Evolutionary conservation across 148 eudicot species (phyloP), one percentile per base, ranked within the genome.

Genomic region (Diospyros lotus): DNA sequence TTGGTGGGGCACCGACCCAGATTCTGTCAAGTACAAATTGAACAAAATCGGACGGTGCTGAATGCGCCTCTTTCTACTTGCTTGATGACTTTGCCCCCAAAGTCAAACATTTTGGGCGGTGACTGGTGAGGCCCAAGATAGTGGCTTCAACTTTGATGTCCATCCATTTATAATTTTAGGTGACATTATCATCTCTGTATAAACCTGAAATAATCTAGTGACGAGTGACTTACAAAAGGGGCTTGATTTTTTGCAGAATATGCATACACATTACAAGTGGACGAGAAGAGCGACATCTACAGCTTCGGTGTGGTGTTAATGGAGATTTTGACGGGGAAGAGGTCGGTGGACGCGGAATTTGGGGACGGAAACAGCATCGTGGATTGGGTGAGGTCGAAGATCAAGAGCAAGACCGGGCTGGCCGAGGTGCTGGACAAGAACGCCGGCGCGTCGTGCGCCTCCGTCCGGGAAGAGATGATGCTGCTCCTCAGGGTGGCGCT

Each of bases 241-340:
- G 52, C 8, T 48, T 48, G 39, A 46, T 65, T 17, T 67, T 71
- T 73, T 76, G 75, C 86, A 93, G 99, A 95, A 73, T 95, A 95
- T 72, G 98, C 91, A 4, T 93, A 95, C 77, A 95, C 99, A 3
- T 75, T 95, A 62, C 99, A 95, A 88, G 99, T 95, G 0, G 99
- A 95, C 53, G 99, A 93, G 64, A 95, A 95, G 80, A 93, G 99
- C 15, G 99, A 95, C 78, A 95, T 95, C 38, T 95, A 93, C 77
- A 95, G 98, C 71, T 95, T 72, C 38, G 98, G 98, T 43, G 99
- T 95, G 5, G 90, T 95, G 42, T 64, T 95, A 59, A 83, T 95
- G 80, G 99, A 95, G 75, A 81, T 93, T 15, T 18, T 95, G 12
- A 88, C 84, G 0, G 97, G 99, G 0, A 95, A 88, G 65, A 80